Percentiles rank a stretch among this genome's conserved stretches.
phyloP scores from a whole-genome alignment of 371 early-diverging fungal species.

The Syncephalastrum monosporum region DNA sequence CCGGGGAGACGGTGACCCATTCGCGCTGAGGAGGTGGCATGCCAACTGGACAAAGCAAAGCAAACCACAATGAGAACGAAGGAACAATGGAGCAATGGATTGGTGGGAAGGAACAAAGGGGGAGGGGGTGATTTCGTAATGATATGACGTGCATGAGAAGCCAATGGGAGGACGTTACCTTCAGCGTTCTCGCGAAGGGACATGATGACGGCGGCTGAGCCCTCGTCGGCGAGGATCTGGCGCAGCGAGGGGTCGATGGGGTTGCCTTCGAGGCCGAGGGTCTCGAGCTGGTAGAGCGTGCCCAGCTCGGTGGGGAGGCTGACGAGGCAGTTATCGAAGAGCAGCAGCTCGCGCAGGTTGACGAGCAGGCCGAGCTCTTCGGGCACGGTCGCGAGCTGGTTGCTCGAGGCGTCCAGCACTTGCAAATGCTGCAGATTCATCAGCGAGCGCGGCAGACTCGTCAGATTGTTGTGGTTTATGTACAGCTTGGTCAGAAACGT shows the following conservation, averaged over 20 bases:
- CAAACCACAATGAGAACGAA: too few species aligned
- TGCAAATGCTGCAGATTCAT: slow-evolving; percentile 64
- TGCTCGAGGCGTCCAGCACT: slow-evolving; percentile 88
- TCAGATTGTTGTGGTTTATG: slow-evolving; percentile 91
- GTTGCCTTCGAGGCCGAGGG: slow-evolving; percentile 96
- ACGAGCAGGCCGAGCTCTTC: slow-evolving; percentile 89
- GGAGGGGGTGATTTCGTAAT: too few species aligned
- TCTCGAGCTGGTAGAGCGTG: slow-evolving; percentile 89
- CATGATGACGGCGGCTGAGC: slow-evolving; percentile 80
- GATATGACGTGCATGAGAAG: neutral
- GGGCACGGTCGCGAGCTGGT: slow-evolving; percentile 86
- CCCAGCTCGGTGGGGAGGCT: slow-evolving; percentile 94
- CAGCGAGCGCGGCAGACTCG: slow-evolving; percentile 73
- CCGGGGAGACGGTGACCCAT: slow-evolving; percentile 79
- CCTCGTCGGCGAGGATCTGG: slow-evolving; percentile 83
- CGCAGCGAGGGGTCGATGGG: slow-evolving; percentile 88
- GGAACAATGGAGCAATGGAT: too few species aligned
- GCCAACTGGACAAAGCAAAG: slow-evolving; percentile 57
- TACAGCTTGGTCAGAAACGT: slow-evolving; percentile 87
- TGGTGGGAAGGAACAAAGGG: too few species aligned
- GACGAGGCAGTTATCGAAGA: slow-evolving; percentile 93
- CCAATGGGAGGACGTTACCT: slow-evolving; percentile 40
- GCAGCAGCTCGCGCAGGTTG: slow-evolving; percentile 80
- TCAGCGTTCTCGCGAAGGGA: slow-evolving; percentile 93
- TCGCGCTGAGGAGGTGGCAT: slow-evolving; percentile 88